phyloP scores from a whole-genome alignment of 2,329 filamentous ascomycete species.

The Aureobasidium leucospermi region DNA sequence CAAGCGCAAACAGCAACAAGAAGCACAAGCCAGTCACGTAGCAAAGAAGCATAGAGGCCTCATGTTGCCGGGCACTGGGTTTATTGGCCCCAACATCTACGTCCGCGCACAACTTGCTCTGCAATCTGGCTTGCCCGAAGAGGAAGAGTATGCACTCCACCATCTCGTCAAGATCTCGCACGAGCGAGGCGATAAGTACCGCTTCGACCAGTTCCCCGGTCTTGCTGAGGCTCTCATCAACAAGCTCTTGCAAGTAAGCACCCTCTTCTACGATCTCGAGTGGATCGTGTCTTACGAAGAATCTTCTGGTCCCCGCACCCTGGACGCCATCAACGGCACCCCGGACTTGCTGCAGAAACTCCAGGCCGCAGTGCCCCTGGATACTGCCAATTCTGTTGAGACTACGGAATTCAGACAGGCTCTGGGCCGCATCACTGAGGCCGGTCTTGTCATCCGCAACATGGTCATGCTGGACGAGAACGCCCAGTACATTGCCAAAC shows the following conservation, averaged over 20 bases:
- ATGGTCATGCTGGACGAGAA: conserved; percentile 95
- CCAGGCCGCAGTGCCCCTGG: conserved; percentile 47
- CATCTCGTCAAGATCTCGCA: conserved; percentile 93
- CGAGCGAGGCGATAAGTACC: conserved; percentile 90
- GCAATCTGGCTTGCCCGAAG: conserved; percentile 67
- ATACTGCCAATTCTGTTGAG: conserved; percentile 62
- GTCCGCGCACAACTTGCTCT: conserved; percentile 78
- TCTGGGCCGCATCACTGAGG: conserved; percentile 74
- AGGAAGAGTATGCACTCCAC: conserved; percentile 88
- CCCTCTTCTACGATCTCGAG: conserved; percentile 71
- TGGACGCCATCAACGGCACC: conserved; percentile 62
- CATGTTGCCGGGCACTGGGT: conserved; percentile 59
- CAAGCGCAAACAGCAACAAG: conserved; percentile 43
- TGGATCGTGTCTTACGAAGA: conserved; percentile 66
- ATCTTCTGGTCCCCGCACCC: conserved; percentile 41
- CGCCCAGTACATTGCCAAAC: conserved; percentile 68
- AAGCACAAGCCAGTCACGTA: conserved; percentile 33
- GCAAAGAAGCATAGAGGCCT: conserved; percentile 43
- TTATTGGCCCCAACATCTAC: conserved; percentile 77
- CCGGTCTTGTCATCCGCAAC: conserved; percentile 80
- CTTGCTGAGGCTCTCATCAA: conserved; percentile 82
- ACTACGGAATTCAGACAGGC: conserved; percentile 62
- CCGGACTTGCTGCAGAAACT: conserved; percentile 67
- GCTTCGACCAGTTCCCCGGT: conserved; percentile 84
- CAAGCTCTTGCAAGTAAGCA: conserved; percentile 71